phyloP scores from a whole-genome alignment of 2,329 filamentous ascomycete species.

The Aspergillus neoniger region DNA sequence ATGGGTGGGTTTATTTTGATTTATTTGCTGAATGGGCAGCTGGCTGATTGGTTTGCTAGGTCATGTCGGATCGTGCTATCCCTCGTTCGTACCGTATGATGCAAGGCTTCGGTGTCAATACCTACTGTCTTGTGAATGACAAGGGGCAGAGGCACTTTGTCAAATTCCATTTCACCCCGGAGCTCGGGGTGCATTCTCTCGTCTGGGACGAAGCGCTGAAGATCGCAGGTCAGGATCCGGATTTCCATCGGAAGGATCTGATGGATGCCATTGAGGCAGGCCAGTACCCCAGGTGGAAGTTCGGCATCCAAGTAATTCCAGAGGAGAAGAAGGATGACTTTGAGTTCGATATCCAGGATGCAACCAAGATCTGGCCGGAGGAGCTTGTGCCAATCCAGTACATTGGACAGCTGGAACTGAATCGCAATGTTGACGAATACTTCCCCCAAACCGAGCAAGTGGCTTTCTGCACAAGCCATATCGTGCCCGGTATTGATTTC shows the following conservation, averaged over 20 bases:
- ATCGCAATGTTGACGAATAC: constrained; percentile 77
- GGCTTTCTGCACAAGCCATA: constrained; percentile 77
- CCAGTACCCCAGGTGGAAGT: constrained; percentile 74
- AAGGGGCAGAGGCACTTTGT: constrained; percentile 38
- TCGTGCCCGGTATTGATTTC: constrained; percentile 76
- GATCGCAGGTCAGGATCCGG: constrained; percentile 71
- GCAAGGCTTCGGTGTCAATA: constrained; percentile 42
- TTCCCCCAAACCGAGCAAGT: constrained; percentile 82
- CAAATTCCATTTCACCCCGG: constrained; percentile 39
- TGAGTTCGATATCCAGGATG: constrained; percentile 82
- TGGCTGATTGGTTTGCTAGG: constrained; percentile 20
- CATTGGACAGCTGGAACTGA: constrained; percentile 77
- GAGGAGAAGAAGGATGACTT: constrained; percentile 74
- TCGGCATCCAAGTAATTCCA: constrained; percentile 76
- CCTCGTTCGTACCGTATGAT: constrained; percentile 41
- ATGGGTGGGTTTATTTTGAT: constrained; percentile 25
- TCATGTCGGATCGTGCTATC: constrained; percentile 41
- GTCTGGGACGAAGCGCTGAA: constrained; percentile 71
- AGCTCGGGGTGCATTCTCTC: constrained; percentile 38
- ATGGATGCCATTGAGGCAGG: constrained; percentile 72
- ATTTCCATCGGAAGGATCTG: constrained; percentile 80
- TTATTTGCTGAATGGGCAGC: background rate
- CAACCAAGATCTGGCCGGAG: constrained; percentile 85
- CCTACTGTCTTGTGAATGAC: constrained; percentile 35
- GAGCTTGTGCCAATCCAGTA: constrained; percentile 73